Percentiles rank a stretch among this genome's conserved stretches.
phyloP scores from a whole-genome alignment of 805 yeast genomes.

The Spathaspora hagerdaliae region DNA sequence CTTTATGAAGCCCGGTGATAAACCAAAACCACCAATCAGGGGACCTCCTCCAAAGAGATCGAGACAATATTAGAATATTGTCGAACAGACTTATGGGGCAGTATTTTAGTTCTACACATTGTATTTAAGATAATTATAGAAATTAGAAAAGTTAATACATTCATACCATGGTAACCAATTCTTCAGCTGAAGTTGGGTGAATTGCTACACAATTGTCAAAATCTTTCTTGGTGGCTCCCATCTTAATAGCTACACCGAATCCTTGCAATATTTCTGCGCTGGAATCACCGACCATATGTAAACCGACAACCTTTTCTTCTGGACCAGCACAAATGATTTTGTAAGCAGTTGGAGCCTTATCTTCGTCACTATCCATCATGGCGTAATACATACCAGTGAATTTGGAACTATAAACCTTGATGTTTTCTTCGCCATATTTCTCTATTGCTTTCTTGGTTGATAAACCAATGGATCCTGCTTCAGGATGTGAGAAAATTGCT shows the following conservation, averaged over 20 bases:
- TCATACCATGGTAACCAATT: conserved; percentile 72
- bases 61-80: not conserved
- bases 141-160: not conserved
- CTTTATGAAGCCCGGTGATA: conserved; percentile 50
- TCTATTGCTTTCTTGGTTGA: conserved; percentile 73
- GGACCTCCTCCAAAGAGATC: conserved; percentile 47
- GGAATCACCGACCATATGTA: conserved; percentile 88
- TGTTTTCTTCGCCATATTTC: conserved; percentile 72
- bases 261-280: conserved; percentile 96
- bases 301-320: conserved; percentile 91
- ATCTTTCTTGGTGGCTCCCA: conserved; percentile 98
- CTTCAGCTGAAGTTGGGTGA: conserved; percentile 98
- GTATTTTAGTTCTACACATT: not conserved
- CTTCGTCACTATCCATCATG: conserved; percentile 56
- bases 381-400: conserved; percentile 94
- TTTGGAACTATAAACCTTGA: conserved; percentile 77
- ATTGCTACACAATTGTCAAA: conserved; percentile 96
- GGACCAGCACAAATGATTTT: conserved; percentile 74
- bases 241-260: conserved; percentile 94
- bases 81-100: too few relatives aligned
- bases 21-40: conserved; percentile 70
- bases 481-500: conserved; percentile 98
- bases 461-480: conserved; percentile 91
- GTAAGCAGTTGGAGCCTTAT: conserved; percentile 84
- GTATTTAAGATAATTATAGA: not conserved